A percentile compares a stretch with the other conserved stretches of the same genome.
Conservation (phyloP, 768 basidiomycete species). For the Kwoniella dejecticola region DNA sequence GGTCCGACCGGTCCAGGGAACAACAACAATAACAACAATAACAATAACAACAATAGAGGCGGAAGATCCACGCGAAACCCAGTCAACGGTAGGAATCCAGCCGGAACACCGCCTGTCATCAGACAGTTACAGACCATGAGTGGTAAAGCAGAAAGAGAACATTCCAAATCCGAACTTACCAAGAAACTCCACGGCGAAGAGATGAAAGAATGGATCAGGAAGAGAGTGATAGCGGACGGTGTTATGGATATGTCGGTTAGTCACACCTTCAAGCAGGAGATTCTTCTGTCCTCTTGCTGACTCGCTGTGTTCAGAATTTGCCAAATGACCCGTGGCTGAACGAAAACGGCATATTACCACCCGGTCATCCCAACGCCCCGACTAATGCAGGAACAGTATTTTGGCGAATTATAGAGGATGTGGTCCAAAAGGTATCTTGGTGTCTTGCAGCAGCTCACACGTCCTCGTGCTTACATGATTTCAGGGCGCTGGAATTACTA, state of each 20-base stretch:
- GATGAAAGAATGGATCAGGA: slow-evolving; percentile 43
- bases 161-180: slow-evolving; percentile 25
- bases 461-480: background rate
- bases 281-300: no score
- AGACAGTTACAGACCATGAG: slow-evolving; percentile 10
- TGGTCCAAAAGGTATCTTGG: slow-evolving; percentile 37
- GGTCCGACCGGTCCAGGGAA: background rate
- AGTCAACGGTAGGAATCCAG: slow-evolving; percentile 12
- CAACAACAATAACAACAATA: background rate
- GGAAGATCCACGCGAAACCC: slow-evolving; percentile 5
- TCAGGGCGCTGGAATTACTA: slow-evolving; percentile 50
- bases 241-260: slow-evolving; percentile 45
- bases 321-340: slow-evolving; percentile 73
- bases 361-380: slow-evolving; percentile 68
- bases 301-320: slow-evolving; percentile 62
- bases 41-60: slow-evolving; percentile 3
- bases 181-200: slow-evolving; percentile 34
- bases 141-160: slow-evolving; percentile 22
- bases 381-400: slow-evolving; percentile 68
- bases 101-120: slow-evolving; percentile 13
- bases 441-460: background rate
- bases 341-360: slow-evolving; percentile 69
- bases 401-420: slow-evolving; percentile 63
- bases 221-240: slow-evolving; percentile 28
- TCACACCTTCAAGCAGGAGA: background rate